A percentile compares a stretch with the other conserved stretches of the same genome.
phyloP scores from a whole-genome alignment of 2,329 filamentous ascomycete genomes.

The Neocucurbitaria cava region DNA sequence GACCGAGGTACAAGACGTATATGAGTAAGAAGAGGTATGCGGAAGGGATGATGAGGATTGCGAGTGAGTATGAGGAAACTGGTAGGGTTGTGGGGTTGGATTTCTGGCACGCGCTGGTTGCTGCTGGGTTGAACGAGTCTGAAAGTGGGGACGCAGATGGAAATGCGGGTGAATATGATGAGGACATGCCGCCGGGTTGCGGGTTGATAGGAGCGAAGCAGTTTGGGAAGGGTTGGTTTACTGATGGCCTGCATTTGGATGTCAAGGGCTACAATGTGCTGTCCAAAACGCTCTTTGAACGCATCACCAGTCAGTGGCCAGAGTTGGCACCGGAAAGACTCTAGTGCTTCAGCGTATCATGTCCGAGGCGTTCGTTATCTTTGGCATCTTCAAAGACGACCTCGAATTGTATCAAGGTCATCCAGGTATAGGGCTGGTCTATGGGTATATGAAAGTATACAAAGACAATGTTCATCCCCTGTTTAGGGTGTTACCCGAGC shows the following conservation, averaged over 20 bases:
- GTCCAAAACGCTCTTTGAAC: slow-evolving; percentile 26
- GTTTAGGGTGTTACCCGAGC: slow-evolving; percentile 83
- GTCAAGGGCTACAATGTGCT: slow-evolving; percentile 39
- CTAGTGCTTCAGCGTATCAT: not conserved
- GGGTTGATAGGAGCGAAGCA: slow-evolving; percentile 38
- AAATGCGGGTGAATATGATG: slow-evolving; percentile 30
- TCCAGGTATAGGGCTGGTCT: not conserved
- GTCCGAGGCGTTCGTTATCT: not conserved
- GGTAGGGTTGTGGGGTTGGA: slow-evolving; percentile 43
- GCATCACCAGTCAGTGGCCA: slow-evolving; percentile 39
- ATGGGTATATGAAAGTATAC: slow-evolving; percentile 19
- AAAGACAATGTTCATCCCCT: slow-evolving; percentile 60
- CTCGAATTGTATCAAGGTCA: not conserved
- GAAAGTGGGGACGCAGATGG: slow-evolving; percentile 31
- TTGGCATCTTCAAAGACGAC: not conserved
- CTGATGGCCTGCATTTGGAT: slow-evolving; percentile 49
- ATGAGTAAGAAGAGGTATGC: slow-evolving; percentile 49
- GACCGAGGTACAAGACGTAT: slow-evolving; percentile 42
- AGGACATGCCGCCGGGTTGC: slow-evolving; percentile 44
- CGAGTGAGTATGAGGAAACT: slow-evolving; percentile 41
- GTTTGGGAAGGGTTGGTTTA: slow-evolving; percentile 47
- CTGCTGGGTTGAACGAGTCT: slow-evolving; percentile 32
- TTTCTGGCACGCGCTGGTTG: slow-evolving; percentile 42
- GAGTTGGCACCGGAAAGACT: slow-evolving; percentile 34
- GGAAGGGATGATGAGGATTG: slow-evolving; percentile 47